Evolutionary conservation across 176 grass and related monocot species (phyloP).

Genomic region (Hsuehochloa calcarea): DNA sequence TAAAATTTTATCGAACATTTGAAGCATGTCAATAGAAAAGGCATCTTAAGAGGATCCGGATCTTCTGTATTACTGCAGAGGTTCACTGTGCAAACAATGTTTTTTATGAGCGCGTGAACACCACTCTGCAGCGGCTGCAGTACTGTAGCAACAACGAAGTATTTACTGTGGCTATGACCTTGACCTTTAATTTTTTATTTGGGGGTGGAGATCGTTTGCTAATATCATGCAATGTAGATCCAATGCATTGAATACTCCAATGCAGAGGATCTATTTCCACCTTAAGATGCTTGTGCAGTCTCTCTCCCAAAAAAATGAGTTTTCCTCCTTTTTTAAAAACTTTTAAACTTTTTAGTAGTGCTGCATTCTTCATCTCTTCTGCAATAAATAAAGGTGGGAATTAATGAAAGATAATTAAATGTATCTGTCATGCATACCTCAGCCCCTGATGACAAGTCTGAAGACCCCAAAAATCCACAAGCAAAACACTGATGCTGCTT

Average conservation of each 20-base stretch:
- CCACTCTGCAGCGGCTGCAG: too few relatives aligned
- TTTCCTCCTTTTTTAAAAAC: not conserved
- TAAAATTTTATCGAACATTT: not conserved
- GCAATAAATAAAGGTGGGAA: not conserved
- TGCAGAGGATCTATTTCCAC: too few relatives aligned
- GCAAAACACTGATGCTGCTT: conserved; percentile 60
- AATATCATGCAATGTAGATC: too few relatives aligned
- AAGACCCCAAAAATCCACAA: conserved; percentile 62
- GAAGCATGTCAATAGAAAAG: not conserved
- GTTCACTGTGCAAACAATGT: too few relatives aligned
- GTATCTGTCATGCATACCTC: conserved; percentile 30
- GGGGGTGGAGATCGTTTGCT: too few relatives aligned
- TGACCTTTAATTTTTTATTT: too few relatives aligned
- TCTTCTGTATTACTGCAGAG: too few relatives aligned
- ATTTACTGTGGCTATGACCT: too few relatives aligned
- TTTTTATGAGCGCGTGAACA: too few relatives aligned
- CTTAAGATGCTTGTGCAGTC: not conserved
- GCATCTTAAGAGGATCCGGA: not conserved
- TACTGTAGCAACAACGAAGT: too few relatives aligned
- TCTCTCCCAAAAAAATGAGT: not conserved
- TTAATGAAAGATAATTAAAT: not conserved
- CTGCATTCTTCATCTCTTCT: not conserved
- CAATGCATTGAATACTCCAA: too few relatives aligned
- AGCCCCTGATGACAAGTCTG: conserved; percentile 33
- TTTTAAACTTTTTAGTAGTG: conserved; percentile 4